phyloP scores from a whole-genome alignment of 129 eudicot species.

The Flaveria linearis region DNA sequence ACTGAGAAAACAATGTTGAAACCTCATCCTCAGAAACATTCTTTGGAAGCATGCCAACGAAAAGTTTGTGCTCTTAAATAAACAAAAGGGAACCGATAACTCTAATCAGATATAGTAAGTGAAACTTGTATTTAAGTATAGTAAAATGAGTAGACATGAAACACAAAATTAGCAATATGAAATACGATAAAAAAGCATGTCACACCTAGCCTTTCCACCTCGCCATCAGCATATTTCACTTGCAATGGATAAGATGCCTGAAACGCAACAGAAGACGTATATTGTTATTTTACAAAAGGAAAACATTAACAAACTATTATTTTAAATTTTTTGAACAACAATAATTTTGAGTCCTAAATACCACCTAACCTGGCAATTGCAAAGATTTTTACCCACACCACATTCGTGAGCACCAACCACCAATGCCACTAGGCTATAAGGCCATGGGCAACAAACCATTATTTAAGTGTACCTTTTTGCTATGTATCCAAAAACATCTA shows the following conservation, averaged over 20 bases:
- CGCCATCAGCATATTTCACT: conserved; percentile 99
- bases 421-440: too few species aligned
- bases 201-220: conserved; percentile 95
- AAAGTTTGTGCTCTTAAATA: conserved; percentile 81
- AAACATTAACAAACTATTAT: neutral
- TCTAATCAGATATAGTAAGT: conserved; percentile 26
- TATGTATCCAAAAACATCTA: neutral
- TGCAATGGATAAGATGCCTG: conserved; percentile 99
- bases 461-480: conserved; percentile 6
- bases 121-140: conserved; percentile 1
- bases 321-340: neutral
- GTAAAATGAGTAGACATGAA: neutral
- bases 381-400: too few species aligned
- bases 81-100: conserved; percentile 12
- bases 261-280: conserved; percentile 38
- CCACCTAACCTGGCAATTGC: too few species aligned
- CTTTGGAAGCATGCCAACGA: conserved; percentile 98
- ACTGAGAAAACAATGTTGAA: conserved; percentile 72
- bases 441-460: neutral
- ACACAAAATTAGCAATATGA: neutral
- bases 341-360: too few species aligned
- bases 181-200: conserved; percentile 27
- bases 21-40: conserved; percentile 86
- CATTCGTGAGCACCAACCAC: too few species aligned
- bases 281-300: conserved; percentile 34